These are phyloP conservation scores for Rubia tinctorum DNA, from an alignment of 305 asterid species.

Conservation along the genomic window DNA sequence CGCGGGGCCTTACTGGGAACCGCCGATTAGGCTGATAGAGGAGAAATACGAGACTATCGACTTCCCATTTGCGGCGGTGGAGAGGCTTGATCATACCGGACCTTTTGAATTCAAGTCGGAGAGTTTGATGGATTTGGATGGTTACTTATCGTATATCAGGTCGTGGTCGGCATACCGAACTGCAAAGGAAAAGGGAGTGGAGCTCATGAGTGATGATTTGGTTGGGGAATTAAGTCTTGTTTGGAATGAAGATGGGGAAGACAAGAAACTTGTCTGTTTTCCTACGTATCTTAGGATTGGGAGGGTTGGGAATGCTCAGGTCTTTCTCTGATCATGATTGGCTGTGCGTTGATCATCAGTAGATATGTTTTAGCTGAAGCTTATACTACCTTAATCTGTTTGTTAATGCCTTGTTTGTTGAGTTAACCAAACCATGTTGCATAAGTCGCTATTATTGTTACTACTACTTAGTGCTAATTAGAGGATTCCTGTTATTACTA, in stretches of 20 bases:
- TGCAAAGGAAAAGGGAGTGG: not conserved
- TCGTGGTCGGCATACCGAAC: not conserved
- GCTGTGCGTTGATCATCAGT: too few relatives aligned
- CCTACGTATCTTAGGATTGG: constrained; percentile 7
- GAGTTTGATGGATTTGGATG: constrained; percentile 5
- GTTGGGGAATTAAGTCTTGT: not conserved
- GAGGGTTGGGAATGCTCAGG: not conserved
- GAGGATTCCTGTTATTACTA: too few relatives aligned
- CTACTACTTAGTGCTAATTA: too few relatives aligned
- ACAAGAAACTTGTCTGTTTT: not conserved
- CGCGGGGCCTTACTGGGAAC: not conserved
- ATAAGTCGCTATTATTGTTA: too few relatives aligned
- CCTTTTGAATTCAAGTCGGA: constrained; percentile 2
- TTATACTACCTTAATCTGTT: too few relatives aligned
- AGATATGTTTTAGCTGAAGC: too few relatives aligned
- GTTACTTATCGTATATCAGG: not conserved
- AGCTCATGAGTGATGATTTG: not conserved
- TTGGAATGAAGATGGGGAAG: constrained; percentile 6
- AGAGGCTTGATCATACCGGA: not conserved
- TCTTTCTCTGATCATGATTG: too few relatives aligned
- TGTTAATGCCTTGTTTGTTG: too few relatives aligned
- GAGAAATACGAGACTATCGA: not conserved
- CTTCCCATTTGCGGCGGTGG: constrained; percentile 5
- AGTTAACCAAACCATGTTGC: too few relatives aligned
- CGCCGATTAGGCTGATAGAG: not conserved